Evolutionary conservation across 495 filamentous ascomycete genomes (phyloP), one percentile per base, ranked within the genome.

Genomic region (Lophiostoma macrostomum): DNA sequence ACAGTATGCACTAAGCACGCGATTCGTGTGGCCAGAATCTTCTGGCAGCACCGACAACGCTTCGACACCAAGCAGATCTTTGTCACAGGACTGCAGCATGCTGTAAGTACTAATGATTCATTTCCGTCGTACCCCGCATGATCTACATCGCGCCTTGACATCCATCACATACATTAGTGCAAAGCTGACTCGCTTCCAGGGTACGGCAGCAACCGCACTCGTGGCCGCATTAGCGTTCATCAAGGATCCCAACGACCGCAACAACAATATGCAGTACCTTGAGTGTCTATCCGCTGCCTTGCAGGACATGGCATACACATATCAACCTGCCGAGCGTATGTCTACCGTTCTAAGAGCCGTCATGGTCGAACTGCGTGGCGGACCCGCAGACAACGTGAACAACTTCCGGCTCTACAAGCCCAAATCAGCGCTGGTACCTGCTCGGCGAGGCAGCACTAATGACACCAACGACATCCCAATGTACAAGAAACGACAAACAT

Each of bases 1-100:
- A 69, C 68, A 30, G 73, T 75, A 40, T 80, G 75, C 61, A 80
- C 74, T 0, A 74, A 77, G 47, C 74, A 76, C 40, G 75, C 76
- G 8, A 73, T 78, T 45, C 58, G 72, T 5, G 64, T 78, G 4
- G 70, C 74, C 0, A 65, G 73, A 6, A 77, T 79, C 47, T 73
- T 80, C 50, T 76, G 71, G 71, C 73, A 76, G 24, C 74, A 76
- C 50, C 69, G 73, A 11, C 69, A 75, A 58, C 70, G 75, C 8
- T 78, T 75, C 41, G 73, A 78, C 38, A 69, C 72, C 14, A 62
- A 65, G 29, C 69, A 71, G 47, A 75, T 75, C 19, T 69, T 68
- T 44, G 56, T 73, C 31, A 69, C 69, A 6, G 73, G 68, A 3
- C 64, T 77, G 34, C 77, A 80, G 51, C 75, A 79, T 47, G 75